Conservation (phyloP, 257 asterid genomes). For the Gardenia jasminoides region DNA sequence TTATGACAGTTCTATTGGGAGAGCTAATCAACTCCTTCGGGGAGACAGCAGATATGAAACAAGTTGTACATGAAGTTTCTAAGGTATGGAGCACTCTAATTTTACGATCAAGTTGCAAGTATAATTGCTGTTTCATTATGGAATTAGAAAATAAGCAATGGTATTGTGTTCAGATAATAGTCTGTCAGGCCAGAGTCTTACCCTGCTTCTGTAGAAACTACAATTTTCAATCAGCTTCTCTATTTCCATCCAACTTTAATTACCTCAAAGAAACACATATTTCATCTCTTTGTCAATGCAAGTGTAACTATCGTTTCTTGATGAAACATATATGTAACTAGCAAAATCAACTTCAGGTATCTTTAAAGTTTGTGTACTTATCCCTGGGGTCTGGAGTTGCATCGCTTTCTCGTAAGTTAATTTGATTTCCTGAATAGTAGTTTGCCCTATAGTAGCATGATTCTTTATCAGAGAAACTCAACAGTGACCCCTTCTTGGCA, state of each 20-base stretch:
- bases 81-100: conserved; percentile 33
- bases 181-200: background rate
- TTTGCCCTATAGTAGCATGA: background rate
- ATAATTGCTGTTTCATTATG: background rate
- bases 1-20: conserved; percentile 54
- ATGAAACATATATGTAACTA: background rate
- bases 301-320: background rate
- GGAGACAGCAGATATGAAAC: conserved; percentile 23
- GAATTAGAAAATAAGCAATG: background rate
- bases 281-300: background rate
- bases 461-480: background rate
- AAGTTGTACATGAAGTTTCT: conserved; percentile 45
- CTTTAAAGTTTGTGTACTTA: conserved; percentile 50
- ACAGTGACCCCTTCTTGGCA: conserved; percentile 8
- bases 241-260: background rate
- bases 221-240: background rate
- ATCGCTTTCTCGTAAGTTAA: conserved; percentile 47
- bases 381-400: conserved; percentile 59
- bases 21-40: conserved; percentile 59
- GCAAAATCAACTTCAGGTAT: conserved; percentile 36
- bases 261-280: background rate
- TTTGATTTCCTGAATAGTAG: background rate
- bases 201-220: background rate
- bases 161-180: too few species aligned
- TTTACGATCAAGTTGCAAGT: too few species aligned